Evolutionary conservation across 768 basidiomycete species (phyloP).

Genomic region (Coprinopsis cinerea): DNA sequence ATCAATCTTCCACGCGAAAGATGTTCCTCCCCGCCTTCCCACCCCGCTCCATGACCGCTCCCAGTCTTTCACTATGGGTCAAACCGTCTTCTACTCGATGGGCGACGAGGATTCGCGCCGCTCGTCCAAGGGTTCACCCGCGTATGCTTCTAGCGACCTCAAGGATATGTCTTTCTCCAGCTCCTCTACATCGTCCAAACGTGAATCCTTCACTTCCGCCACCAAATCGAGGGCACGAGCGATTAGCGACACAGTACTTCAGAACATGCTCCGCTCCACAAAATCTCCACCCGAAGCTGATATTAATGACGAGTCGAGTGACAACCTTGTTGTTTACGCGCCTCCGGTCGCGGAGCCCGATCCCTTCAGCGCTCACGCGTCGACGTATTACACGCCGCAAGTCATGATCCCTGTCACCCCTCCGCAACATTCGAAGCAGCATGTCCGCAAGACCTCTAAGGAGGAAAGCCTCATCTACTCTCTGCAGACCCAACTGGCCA

Average conservation of each 20-base stretch:
- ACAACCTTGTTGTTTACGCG: constrained; percentile 45
- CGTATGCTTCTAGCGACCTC: constrained; percentile 27
- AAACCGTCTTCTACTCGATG: constrained; percentile 56
- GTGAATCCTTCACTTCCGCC: constrained; percentile 19
- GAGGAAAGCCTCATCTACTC: constrained; percentile 69
- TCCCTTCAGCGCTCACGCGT: constrained; percentile 68
- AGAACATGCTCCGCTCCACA: constrained; percentile 45
- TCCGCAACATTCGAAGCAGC: constrained; percentile 35
- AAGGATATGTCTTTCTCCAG: constrained; percentile 18
- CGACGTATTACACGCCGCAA: constrained; percentile 73
- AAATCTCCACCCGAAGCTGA: constrained; percentile 48
- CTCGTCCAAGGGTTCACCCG: constrained; percentile 18
- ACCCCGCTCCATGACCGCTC: constrained; percentile 47
- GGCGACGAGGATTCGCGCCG: constrained; percentile 16
- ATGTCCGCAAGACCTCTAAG: constrained; percentile 57
- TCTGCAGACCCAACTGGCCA: constrained; percentile 66
- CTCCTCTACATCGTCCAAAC: constrained; percentile 9
- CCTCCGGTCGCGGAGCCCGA: constrained; percentile 45
- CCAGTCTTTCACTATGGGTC: constrained; percentile 64
- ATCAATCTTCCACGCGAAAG: constrained; percentile 38
- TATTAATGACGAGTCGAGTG: constrained; percentile 53
- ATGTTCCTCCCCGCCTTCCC: constrained; percentile 32
- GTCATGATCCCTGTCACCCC: constrained; percentile 67
- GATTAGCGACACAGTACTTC: constrained; percentile 60
- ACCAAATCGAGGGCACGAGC: constrained; percentile 45